Evolutionary conservation across 2,329 filamentous ascomycete genomes (phyloP).

Genomic region (Cladobotryum protrusum): DNA sequence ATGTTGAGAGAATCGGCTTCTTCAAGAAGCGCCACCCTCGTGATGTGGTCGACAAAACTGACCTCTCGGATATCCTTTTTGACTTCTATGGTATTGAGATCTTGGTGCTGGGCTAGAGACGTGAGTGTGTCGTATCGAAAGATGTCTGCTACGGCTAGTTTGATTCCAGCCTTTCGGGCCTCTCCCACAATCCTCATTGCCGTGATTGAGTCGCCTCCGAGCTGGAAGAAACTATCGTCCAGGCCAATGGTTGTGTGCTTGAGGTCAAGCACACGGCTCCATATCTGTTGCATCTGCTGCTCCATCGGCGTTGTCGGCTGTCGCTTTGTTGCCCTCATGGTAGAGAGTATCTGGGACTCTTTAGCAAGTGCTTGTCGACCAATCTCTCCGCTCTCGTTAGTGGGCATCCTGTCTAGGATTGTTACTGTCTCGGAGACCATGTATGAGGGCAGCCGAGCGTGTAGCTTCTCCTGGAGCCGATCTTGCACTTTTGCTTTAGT

Average conservation of each 20-base stretch:
- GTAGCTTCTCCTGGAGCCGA: slow-evolving; percentile 1
- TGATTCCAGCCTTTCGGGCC: slow-evolving; percentile 1
- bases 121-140: slow-evolving; percentile 1
- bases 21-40: slow-evolving; percentile 3
- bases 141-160: slow-evolving; percentile 7
- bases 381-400: slow-evolving; percentile 21
- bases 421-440: slow-evolving; percentile 21
- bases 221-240: slow-evolving; percentile 42
- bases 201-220: slow-evolving; percentile 42
- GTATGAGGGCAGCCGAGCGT: slow-evolving; percentile 16
- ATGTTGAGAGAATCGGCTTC: slow-evolving; percentile 6
- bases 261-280: neutral
- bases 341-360: neutral
- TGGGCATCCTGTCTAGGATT: slow-evolving; percentile 19
- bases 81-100: too few species aligned
- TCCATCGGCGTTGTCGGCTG: neutral
- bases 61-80: neutral
- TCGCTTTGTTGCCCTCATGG: neutral
- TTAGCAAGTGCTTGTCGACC: slow-evolving; percentile 15
- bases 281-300: neutral
- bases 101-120: neutral
- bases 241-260: slow-evolving; percentile 27
- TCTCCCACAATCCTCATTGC: slow-evolving; percentile 39
- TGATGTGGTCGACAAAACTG: slow-evolving; percentile 9
- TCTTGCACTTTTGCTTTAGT: slow-evolving; percentile 6